Evolutionary conservation across 306 rosid genomes (phyloP), one percentile per base, ranked within the genome.

Genomic region (Senna tora): DNA sequence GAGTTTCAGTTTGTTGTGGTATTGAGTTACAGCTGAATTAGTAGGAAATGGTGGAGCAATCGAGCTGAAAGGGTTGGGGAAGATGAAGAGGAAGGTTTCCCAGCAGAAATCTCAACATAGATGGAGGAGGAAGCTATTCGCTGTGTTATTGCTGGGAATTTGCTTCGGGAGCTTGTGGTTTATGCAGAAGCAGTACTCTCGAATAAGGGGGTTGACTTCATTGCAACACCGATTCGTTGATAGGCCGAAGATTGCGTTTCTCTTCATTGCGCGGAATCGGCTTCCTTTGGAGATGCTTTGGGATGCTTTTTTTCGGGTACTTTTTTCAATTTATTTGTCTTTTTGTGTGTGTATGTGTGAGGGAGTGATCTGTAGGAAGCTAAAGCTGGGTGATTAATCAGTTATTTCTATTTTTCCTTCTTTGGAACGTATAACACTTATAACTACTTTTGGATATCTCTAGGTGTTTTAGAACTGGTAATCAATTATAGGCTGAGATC

Each of bases 251-350:
- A 85, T 95, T 77, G 99, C 97, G 14, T 91, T 95, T 82, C 83
- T 95, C 74, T 95, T 95, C 85, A 89, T 95, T 47, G 91, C 99
- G 20, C 74, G 99, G 62, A 95, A 95, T 15, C 91, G 99, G 59
- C 86, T 95, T 36, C 96, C 99, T 55, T 77, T 95, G 47, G 97
- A 95, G 59, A 64, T 86, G 70, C 89, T 91, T 80, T 95, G 99
- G 99, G 96, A 95, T 75, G 83, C 81, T 71, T 95, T 91, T 82
- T 91, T 95, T 81, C 81, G 75, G 95, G 99, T 89, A 61, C 16
- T 9, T 20, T 52, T 0, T 53, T 73, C n/a, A 17, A 38, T 38
- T 38, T 5, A 4, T 36, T 61, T 61, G 67, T 36, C 67, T 61
- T n/a, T n/a, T n/a, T n/a, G n/a, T n/a, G n/a, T n/a, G n/a, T 56